A percentile compares a stretch with the other conserved stretches of the same genome.
These are phyloP conservation scores for Otatea glauca DNA, from an alignment of 176 grass and related monocot genomes.

Conservation along the genomic window DNA sequence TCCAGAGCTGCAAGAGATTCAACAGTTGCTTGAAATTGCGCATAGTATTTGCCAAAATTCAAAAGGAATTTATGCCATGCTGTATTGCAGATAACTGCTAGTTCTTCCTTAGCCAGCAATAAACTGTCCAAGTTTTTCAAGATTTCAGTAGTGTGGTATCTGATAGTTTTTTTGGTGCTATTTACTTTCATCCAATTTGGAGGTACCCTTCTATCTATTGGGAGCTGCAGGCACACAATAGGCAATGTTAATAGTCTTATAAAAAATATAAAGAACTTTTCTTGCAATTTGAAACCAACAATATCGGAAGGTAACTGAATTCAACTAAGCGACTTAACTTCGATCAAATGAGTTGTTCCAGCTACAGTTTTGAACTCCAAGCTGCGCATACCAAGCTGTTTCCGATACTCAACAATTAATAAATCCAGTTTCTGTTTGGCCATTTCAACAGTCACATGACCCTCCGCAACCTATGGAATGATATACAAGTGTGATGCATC, in stretches of 20 bases:
- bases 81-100: conserved; percentile 71
- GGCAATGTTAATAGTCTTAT: conserved; percentile 43
- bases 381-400: conserved; percentile 68
- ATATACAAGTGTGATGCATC: conserved; percentile 35
- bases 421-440: conserved; percentile 69
- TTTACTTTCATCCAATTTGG: conserved; percentile 89
- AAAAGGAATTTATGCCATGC: conserved; percentile 81
- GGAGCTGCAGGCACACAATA: conserved; percentile 58
- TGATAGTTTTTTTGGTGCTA: conserved; percentile 81
- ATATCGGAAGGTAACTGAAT: conserved; percentile 40
- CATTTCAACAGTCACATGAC: conserved; percentile 65
- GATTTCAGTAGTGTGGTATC: conserved; percentile 88
- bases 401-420: conserved; percentile 73
- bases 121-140: conserved; percentile 72
- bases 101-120: conserved; percentile 82
- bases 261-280: conserved; percentile 29
- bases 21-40: conserved; percentile 77
- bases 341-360: conserved; percentile 81
- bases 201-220: conserved; percentile 68
- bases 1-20: conserved; percentile 86
- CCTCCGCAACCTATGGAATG: conserved; percentile 62
- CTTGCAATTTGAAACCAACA: conserved; percentile 36
- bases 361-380: conserved; percentile 87
- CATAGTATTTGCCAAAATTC: conserved; percentile 72
- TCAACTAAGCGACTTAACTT: conserved; percentile 69